Conservation (phyloP, 176 grass and related monocot genomes). For the Hordeum vulgare region MorexV3_pseudomolecules_assembly NC_058518.1:347444385-347444884, state of each 20-base stretch:
- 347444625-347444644: background rate
- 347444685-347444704: background rate
- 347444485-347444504: background rate
- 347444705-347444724: background rate
- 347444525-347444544: background rate
- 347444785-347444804: background rate
- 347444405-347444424: no score
- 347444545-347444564: background rate
- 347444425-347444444: no score
- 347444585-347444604: background rate
- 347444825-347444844: background rate
- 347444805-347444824: background rate
- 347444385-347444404: no score
- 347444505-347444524: background rate
- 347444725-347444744: background rate
- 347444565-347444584: background rate
- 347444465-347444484: background rate
- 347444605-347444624: background rate
- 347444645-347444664: background rate
- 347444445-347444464: background rate
- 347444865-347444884: background rate
- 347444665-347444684: background rate
- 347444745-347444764: background rate
- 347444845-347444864: background rate
- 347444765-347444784: background rate